Evolutionary conservation across 345 rosid species (phyloP), one percentile per base, ranked within the genome.

Genomic region (Angophora floribunda): DNA sequence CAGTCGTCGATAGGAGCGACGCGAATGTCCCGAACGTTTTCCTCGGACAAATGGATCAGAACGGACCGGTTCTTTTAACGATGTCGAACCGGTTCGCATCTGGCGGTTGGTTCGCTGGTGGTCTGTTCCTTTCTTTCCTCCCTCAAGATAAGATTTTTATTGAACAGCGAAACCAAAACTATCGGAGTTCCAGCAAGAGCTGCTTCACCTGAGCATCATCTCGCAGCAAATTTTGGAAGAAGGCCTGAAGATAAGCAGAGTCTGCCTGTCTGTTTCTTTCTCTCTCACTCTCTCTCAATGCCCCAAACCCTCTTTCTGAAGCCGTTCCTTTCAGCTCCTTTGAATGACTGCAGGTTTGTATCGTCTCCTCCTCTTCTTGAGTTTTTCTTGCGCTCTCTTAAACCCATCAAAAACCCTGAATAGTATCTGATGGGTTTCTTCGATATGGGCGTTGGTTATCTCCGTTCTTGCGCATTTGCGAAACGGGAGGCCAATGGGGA

Each of bases 231-330:
- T 41, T 21, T 24, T 13, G 82, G 84, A 75, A 75, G 84, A 75
- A 75, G 28, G 49, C 84, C 49, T 10, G 84, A 41, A 7, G n/a
- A n/a, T 3, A 63, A 63, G 41, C 75, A 75, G 84, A 10, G 82
- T 75, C 26, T 9, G 65, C 41, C 41, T 36, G 4, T 36, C 4
- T 36, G 41, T 36, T 36, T 55, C 6, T 55, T 19, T 52, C 61
- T 32, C 45, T 36, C 44, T 19, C 47, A 9, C 11, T 75, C 49
- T 57, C 75, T 36, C 79, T 86, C 88, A 63, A 90, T 92, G 93
- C 90, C 92, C 90, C 91, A 90, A 70, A 65, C 90, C 24, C 84
- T 91, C 16, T 87, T 88, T 24, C 93, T 92, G 90, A 91, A 91
- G 88, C 92, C 93, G 24, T 87, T 89, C 85, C 78, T 91, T 86